Percentiles rank a stretch among this genome's conserved stretches.
These are phyloP conservation scores for Aspergillus sp. DNA, from an alignment of 2,329 filamentous ascomycete genomes.

Conservation along the genomic window DNA sequence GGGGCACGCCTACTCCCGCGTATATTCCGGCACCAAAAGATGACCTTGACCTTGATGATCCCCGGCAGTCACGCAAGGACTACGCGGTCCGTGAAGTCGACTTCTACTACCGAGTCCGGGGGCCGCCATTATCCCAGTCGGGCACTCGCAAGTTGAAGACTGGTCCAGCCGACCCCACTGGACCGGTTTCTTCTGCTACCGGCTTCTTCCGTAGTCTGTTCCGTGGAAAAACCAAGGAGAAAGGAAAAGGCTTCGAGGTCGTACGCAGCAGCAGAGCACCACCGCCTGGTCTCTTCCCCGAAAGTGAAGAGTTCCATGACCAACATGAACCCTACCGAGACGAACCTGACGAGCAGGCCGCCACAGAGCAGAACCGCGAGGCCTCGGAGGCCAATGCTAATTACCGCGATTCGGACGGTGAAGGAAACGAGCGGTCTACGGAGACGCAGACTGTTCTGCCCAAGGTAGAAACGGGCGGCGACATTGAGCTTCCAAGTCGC, in stretches of 20 bases:
- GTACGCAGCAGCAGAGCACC: conserved; percentile 87
- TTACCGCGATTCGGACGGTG: conserved; percentile 32
- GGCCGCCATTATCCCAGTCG: conserved; percentile 79
- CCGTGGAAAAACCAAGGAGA: conserved; percentile 85
- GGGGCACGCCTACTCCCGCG: conserved; percentile 54
- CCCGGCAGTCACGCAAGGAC: conserved; percentile 65
- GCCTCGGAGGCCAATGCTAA: conserved; percentile 25
- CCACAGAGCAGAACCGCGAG: conserved; percentile 27
- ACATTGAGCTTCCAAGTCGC: conserved; percentile 65
- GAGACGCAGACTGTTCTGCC: conserved; percentile 56
- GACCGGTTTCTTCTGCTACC: conserved; percentile 82
- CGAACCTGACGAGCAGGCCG: conserved; percentile 44
- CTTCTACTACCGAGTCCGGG: conserved; percentile 92
- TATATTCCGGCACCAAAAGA: conserved; percentile 56
- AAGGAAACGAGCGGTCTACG: conserved; percentile 16
- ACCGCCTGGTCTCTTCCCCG: conserved; percentile 65
- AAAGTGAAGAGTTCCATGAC: conserved; percentile 57
- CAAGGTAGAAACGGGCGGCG: conserved; percentile 59
- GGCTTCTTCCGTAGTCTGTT: conserved; percentile 84
- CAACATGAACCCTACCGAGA: conserved; percentile 61
- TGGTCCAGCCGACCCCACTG: conserved; percentile 90
- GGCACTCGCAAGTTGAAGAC: conserved; percentile 86
- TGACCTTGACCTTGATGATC: conserved; percentile 56
- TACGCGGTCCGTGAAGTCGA: conserved; percentile 94
- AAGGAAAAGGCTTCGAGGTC: conserved; percentile 95